A percentile compares a stretch with the other conserved stretches of the same genome.
These are phyloP conservation scores for Ogataea zsoltii DNA, from an alignment of 805 yeast genomes.

Conservation along the genomic window DNA sequence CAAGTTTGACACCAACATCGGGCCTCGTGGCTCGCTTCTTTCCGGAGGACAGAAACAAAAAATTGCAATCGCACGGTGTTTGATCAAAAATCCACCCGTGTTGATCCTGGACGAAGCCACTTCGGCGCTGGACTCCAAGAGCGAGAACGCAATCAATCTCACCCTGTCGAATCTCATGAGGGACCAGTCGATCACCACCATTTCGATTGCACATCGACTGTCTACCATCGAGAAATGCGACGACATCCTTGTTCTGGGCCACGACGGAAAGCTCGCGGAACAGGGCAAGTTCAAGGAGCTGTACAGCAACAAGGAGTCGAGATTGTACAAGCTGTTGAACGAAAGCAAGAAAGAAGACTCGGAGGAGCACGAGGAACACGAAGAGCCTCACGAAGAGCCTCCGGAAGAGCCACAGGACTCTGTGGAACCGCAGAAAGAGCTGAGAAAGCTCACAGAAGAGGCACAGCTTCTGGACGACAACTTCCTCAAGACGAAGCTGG, in stretches of 20 bases:
- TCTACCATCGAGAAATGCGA: conserved; percentile 85
- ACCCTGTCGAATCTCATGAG: conserved; percentile 60
- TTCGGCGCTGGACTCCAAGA: conserved; percentile 86
- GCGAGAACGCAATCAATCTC: conserved; percentile 81
- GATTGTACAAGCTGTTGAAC: conserved; percentile 35
- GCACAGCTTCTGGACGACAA: conserved; percentile 17
- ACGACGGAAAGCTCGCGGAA: conserved; percentile 75
- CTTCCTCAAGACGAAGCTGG: conserved; percentile 23
- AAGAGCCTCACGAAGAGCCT: conserved; percentile 9
- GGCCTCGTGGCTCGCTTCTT: conserved; percentile 67
- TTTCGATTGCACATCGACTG: conserved; percentile 89
- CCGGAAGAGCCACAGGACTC: conserved; percentile 3
- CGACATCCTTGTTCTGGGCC: conserved; percentile 77
- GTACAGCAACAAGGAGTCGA: conserved; percentile 40
- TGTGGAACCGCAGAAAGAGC: background rate
- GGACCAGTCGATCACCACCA: conserved; percentile 66
- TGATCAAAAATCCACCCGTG: conserved; percentile 64
- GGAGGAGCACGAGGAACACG: conserved; percentile 13
- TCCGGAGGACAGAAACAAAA: conserved; percentile 82
- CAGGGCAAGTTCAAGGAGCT: conserved; percentile 67
- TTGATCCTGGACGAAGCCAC: conserved; percentile 81
- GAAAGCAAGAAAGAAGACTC: conserved; percentile 24
- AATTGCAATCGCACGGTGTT: conserved; percentile 73
- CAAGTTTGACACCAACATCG: conserved; percentile 79
- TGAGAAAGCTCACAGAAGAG: conserved; percentile 19